Base-by-base conservation (phyloP, 345 rosid species). In the Sapria himalayana region DNA sequence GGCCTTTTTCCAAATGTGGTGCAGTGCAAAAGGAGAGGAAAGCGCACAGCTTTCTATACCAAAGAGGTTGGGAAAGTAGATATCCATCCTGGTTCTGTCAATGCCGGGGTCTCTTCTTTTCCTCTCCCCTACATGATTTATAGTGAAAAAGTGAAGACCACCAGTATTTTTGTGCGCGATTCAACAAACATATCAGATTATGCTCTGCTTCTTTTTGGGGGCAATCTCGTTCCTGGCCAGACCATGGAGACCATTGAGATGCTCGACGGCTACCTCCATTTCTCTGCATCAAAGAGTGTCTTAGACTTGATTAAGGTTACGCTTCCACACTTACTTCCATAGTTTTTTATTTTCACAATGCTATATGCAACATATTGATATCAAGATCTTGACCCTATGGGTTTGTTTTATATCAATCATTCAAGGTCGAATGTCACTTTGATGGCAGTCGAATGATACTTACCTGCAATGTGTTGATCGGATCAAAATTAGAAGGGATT, bases 1-100 rank as follows among this genome's bases (percentile, higher is more conserved):
- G 98, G 98, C 34, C 85, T 89, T 49, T 89, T 71, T 64, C 98
- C 98, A 50, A 89, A 82, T 36, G 93, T 82, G 33, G 93, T 89
- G 59, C 98, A 82, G 42, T 89, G 94, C 78, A 79, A 89, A 65
- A 74, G 78, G 60, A 74, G 81, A 65, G 98, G 98, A 54, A 89
- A 89, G 45, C 76, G 98, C 9, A 73, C 72, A 0, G 91, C 73
- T 21, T 72, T 82, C 58, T 89, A 76, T 68, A 76, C 93, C 9
- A 89, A 82, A 64, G 98, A 89, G 63, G 72, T 78, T 14, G 94
- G 98, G 45, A 79, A 78, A 61, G 98, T 89, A 21, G 89, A 76
- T 56, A 67, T 89, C 22, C 98, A 89, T 63, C 98, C 94, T 12
- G 80, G 74, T 38, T 89, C 98, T 7, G 98, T 89, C 33, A 89